A percentile compares a stretch with the other conserved stretches of the same genome.
phyloP scores from a whole-genome alignment of 31 red algal genomes.

The Bonnemaisonia californica region DNA sequence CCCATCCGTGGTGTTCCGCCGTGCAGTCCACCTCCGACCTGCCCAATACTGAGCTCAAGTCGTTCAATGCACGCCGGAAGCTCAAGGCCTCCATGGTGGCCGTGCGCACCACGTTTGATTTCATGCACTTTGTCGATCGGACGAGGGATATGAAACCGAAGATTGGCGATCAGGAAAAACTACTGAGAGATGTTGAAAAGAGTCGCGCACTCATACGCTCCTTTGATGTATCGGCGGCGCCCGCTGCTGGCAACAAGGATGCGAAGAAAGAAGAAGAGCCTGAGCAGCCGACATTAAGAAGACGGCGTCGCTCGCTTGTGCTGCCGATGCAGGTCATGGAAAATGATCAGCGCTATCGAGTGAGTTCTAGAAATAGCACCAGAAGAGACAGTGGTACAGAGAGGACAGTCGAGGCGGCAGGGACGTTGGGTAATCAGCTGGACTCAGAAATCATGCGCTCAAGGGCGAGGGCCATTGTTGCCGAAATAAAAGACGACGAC shows the following conservation, averaged over 20 bases:
- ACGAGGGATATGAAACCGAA: neutral
- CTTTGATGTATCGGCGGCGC: neutral
- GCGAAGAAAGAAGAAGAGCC: neutral
- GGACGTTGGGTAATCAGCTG: neutral
- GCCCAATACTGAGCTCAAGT: slow-evolving; percentile 64
- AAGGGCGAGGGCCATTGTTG: slow-evolving; percentile 44
- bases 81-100: slow-evolving; percentile 58
- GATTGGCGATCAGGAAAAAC: slow-evolving; percentile 30
- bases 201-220: slow-evolving; percentile 41
- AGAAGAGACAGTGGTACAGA: neutral
- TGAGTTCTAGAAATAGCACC: neutral
- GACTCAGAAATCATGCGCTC: slow-evolving; percentile 37
- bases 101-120: slow-evolving; percentile 51
- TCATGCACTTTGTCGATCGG: slow-evolving; percentile 35
- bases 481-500: slow-evolving; percentile 38
- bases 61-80: slow-evolving; percentile 74
- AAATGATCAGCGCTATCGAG: slow-evolving; percentile 16
- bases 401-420: neutral
- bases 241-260: neutral
- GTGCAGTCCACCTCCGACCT: slow-evolving; percentile 49
- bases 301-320: slow-evolving; percentile 48
- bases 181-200: slow-evolving; percentile 62
- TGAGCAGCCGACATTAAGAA: neutral
- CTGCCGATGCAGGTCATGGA: slow-evolving; percentile 28
- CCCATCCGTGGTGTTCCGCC: slow-evolving; percentile 66